Conservation (phyloP, 2,329 filamentous ascomycete species). For the Arthroderma sp. region DNA sequence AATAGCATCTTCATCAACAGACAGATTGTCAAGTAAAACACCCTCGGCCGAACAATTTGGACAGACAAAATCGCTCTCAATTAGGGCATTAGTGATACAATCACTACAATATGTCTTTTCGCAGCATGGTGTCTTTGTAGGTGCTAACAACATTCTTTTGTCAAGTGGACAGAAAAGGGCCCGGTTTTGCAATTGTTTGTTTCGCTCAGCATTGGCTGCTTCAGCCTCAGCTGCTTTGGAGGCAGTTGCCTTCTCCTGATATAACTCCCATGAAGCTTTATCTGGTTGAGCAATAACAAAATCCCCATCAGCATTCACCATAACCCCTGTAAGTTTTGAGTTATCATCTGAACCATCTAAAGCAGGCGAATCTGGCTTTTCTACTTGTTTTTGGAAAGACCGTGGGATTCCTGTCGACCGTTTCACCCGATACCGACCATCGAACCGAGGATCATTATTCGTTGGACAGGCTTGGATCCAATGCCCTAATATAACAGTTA, state of each 20-base stretch:
- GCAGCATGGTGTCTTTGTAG: constrained; percentile 98
- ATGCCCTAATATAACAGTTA: constrained; percentile 47
- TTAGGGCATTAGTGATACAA: constrained; percentile 97
- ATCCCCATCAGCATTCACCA: constrained; percentile 95
- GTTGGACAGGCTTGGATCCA: constrained; percentile 98
- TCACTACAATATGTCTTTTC: constrained; percentile 98
- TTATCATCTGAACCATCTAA: constrained; percentile 69
- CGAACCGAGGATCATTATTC: constrained; percentile 95
- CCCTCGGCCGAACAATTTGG: constrained; percentile 83
- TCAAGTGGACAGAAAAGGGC: constrained; percentile 91
- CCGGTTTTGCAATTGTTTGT: constrained; percentile 76
- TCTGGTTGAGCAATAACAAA: constrained; percentile 95
- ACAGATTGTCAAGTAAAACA: constrained; percentile 84
- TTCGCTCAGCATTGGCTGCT: constrained; percentile 62
- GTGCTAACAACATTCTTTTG: constrained; percentile 95
- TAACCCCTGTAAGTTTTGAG: constrained; percentile 72
- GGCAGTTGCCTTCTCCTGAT: constrained; percentile 85
- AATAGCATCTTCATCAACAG: constrained; percentile 65
- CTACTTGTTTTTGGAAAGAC: constrained; percentile 88
- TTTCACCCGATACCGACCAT: constrained; percentile 86
- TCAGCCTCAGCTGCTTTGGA: constrained; percentile 71
- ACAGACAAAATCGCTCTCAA: constrained; percentile 95
- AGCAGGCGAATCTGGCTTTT: constrained; percentile 67
- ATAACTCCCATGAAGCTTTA: constrained; percentile 91
- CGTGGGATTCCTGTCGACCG: constrained; percentile 92